A percentile compares a stretch with the other conserved stretches of the same genome.
phyloP scores from a whole-genome alignment of 1,284 basidiomycete species.

The Anthracocystis setariae region DNA sequence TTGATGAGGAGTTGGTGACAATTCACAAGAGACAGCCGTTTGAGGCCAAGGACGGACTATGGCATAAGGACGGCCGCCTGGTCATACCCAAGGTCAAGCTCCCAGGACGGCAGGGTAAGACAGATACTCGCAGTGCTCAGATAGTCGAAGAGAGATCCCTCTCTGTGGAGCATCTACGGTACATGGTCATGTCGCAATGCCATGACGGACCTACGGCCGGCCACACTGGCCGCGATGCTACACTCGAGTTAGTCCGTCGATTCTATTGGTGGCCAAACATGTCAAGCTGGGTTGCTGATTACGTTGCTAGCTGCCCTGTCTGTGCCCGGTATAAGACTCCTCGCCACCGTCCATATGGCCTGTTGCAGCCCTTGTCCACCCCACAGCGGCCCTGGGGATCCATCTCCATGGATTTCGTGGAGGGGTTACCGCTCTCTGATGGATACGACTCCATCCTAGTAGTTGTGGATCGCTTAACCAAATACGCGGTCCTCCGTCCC shows the following conservation, averaged over 20 bases:
- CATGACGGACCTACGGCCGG: constrained; percentile 5
- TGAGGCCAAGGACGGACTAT: too few relatives aligned
- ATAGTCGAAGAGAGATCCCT: background rate
- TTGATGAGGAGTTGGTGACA: too few relatives aligned
- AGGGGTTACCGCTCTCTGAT: too few relatives aligned
- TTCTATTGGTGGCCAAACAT: constrained; percentile 69
- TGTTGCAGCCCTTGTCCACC: constrained; percentile 68
- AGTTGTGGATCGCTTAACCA: constrained; percentile 68
- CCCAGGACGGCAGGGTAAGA: too few relatives aligned
- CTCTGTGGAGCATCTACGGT: constrained; percentile 1
- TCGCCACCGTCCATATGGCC: constrained; percentile 59
- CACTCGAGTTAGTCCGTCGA: constrained; percentile 40
- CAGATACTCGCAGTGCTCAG: too few relatives aligned
- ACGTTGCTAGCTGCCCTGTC: constrained; percentile 69
- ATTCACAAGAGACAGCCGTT: too few relatives aligned
- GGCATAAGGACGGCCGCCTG: too few relatives aligned
- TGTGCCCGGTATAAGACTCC: too few relatives aligned
- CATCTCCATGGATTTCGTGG: constrained; percentile 72
- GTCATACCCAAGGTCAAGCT: too few relatives aligned
- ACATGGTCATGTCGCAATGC: constrained; percentile 9
- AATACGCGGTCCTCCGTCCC: constrained; percentile 71
- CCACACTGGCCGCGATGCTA: constrained; percentile 6
- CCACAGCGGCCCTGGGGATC: constrained; percentile 68
- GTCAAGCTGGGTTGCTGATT: constrained; percentile 59
- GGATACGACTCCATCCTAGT: too few relatives aligned